Conservation (phyloP, 441 rosid species). For the Gossypium davidsonii region DNA sequence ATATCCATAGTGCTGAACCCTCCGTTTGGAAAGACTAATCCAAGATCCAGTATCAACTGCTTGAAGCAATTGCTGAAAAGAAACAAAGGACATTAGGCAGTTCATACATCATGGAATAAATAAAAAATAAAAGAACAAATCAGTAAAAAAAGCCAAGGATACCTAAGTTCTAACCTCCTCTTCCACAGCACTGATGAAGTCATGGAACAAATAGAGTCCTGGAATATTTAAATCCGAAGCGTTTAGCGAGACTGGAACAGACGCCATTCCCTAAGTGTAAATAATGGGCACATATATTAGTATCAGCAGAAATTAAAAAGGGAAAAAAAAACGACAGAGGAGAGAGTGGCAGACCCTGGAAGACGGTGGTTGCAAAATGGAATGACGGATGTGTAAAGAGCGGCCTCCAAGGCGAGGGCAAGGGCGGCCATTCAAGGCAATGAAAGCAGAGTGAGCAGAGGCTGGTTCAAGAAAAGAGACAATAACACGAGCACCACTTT, state of each 20-base stretch:
- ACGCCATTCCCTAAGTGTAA: slow-evolving; percentile 35
- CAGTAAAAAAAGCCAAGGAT: neutral
- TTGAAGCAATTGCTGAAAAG: slow-evolving; percentile 62
- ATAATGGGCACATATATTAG: neutral
- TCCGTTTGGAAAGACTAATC: slow-evolving; percentile 70
- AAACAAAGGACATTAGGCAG: slow-evolving; percentile 4
- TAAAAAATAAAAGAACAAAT: neutral
- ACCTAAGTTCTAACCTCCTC: slow-evolving; percentile 43
- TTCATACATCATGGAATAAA: neutral
- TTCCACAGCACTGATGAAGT: slow-evolving; percentile 55
- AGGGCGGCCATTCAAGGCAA: slow-evolving; percentile 43
- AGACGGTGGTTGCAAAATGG: slow-evolving; percentile 42
- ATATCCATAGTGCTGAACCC: slow-evolving; percentile 96
- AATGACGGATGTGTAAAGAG: slow-evolving; percentile 61
- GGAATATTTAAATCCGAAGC: slow-evolving; percentile 72
- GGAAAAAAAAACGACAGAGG: neutral
- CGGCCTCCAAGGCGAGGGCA: slow-evolving; percentile 65
- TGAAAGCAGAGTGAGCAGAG: slow-evolving; percentile 58
- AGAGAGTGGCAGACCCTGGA: slow-evolving; percentile 31
- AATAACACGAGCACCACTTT: slow-evolving; percentile 72
- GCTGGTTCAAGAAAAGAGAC: slow-evolving; percentile 42
- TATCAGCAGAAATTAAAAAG: neutral
- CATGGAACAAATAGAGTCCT: slow-evolving; percentile 59
- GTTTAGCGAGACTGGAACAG: slow-evolving; percentile 43
- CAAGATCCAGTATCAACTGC: slow-evolving; percentile 77